phyloP scores from a whole-genome alignment of 1,284 basidiomycete genomes.

The Puccinia horiana region DNA sequence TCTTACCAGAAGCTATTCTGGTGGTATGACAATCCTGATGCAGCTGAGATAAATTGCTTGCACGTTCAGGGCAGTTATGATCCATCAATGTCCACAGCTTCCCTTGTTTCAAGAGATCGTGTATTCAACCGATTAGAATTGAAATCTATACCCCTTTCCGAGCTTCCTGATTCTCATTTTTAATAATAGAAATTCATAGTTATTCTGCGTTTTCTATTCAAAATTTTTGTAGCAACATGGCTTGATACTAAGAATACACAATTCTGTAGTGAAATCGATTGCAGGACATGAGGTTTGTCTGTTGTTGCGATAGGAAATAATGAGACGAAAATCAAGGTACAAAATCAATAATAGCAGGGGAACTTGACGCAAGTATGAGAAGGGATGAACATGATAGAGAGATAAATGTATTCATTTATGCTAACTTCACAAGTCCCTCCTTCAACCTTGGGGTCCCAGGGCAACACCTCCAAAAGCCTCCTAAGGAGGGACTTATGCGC shows the following conservation, averaged over 20 bases:
- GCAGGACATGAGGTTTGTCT: no score
- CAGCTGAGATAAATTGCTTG: neutral
- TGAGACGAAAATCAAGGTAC: no score
- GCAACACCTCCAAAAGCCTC: no score
- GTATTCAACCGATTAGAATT: neutral
- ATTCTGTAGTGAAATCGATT: no score
- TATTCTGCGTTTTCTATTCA: neutral
- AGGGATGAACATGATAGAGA: no score
- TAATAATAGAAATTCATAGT: neutral
- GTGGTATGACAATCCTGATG: neutral
- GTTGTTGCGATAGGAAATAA: no score
- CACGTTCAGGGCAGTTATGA: neutral
- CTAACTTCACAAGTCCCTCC: no score
- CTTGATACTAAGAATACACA: neutral
- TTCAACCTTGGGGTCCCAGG: no score
- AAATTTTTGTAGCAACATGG: neutral
- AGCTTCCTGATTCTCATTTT: neutral
- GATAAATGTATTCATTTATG: no score
- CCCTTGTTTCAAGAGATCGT: neutral
- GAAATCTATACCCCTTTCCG: neutral
- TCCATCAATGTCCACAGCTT: slow-evolving; percentile 2
- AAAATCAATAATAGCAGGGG: no score
- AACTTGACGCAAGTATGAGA: no score
- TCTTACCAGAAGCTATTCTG: slow-evolving; percentile 3
- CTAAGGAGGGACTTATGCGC: no score